Percentiles rank a stretch among this genome's conserved stretches.
Conservation (phyloP, 768 basidiomycete genomes). For the Lactarius akahatsu region DNA sequence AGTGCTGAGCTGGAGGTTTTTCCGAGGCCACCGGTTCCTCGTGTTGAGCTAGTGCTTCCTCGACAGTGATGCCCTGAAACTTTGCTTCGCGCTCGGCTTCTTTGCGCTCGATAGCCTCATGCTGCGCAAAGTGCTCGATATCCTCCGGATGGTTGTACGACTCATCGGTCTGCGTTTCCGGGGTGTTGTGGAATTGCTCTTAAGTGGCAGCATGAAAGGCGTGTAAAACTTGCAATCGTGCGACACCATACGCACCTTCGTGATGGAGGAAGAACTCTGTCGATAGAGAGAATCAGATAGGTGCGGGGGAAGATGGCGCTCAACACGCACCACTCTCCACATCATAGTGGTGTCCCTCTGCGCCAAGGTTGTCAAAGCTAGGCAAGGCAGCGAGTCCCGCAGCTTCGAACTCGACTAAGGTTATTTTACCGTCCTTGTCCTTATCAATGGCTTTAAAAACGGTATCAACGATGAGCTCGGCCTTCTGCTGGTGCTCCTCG, state of each 20-base stretch:
- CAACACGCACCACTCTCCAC: slow-evolving; percentile 75
- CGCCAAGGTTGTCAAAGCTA: slow-evolving; percentile 79
- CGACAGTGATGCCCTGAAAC: slow-evolving; percentile 78
- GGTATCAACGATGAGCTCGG: slow-evolving; percentile 68
- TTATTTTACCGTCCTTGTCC: slow-evolving; percentile 67
- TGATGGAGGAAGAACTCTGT: slow-evolving; percentile 95
- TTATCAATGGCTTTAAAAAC: slow-evolving; percentile 73
- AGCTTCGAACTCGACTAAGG: slow-evolving; percentile 66
- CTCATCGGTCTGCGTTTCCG: slow-evolving; percentile 96
- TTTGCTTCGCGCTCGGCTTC: slow-evolving; percentile 84
- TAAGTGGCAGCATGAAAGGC: slow-evolving; percentile 7
- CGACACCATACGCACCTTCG: slow-evolving; percentile 61
- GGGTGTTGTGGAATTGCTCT: slow-evolving; percentile 94
- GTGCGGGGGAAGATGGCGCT: background rate
- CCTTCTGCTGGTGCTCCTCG: slow-evolving; percentile 76
- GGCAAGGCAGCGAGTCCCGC: slow-evolving; percentile 77
- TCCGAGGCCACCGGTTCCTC: slow-evolving; percentile 22
- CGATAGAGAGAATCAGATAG: slow-evolving; percentile 11
- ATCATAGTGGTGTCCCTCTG: slow-evolving; percentile 93
- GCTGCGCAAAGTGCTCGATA: slow-evolving; percentile 86
- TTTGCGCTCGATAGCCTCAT: slow-evolving; percentile 77
- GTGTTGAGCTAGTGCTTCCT: slow-evolving; percentile 62
- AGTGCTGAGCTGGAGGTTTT: slow-evolving; percentile 14
- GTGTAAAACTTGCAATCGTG: background rate
- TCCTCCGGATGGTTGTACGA: slow-evolving; percentile 94